Evolutionary conservation across 306 rosid species (phyloP).

Genomic region (Glycyrrhiza uralensis): DNA sequence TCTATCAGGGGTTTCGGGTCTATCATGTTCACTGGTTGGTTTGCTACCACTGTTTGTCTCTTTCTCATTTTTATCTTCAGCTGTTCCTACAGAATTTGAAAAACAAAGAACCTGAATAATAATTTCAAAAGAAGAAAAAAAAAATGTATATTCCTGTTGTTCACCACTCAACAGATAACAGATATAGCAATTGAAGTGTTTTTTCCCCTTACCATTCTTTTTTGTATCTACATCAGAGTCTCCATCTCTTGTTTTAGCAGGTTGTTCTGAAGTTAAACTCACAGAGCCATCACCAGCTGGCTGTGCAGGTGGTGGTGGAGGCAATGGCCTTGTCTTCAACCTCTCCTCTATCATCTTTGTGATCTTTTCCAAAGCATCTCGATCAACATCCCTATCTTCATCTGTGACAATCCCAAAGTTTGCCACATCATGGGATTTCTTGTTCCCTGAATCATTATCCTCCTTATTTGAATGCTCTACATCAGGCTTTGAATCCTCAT

Average conservation of each 20-base stretch:
- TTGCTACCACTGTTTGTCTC: conserved; percentile 63
- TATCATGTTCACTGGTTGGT: conserved; percentile 67
- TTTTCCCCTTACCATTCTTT: conserved; percentile 61
- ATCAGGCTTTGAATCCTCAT: conserved; percentile 45
- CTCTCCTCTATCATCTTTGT: conserved; percentile 81
- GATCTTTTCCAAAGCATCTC: conserved; percentile 64
- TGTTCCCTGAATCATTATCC: conserved; percentile 51
- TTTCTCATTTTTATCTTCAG: conserved; percentile 70
- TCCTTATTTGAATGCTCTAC: conserved; percentile 56
- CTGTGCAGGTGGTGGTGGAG: conserved; percentile 74
- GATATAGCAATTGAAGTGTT: conserved; percentile 10
- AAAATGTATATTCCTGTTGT: not conserved
- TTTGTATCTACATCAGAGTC: conserved; percentile 56
- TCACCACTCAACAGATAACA: conserved; percentile 12
- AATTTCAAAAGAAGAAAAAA: not conserved
- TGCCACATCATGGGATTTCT: conserved; percentile 53
- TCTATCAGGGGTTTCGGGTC: conserved; percentile 85
- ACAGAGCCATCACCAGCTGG: conserved; percentile 51
- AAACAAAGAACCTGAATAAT: conserved; percentile 14
- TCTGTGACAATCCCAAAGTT: conserved; percentile 77
- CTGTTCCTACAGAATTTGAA: conserved; percentile 47
- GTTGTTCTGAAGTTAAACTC: conserved; percentile 45
- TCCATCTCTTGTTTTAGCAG: conserved; percentile 69
- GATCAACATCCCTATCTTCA: conserved; percentile 85
- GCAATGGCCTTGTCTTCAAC: conserved; percentile 76